Percentiles rank a stretch among this genome's conserved stretches.
phyloP scores from a whole-genome alignment of 108 stramenopile genomes.

The Skeletonema costatum region DNA sequence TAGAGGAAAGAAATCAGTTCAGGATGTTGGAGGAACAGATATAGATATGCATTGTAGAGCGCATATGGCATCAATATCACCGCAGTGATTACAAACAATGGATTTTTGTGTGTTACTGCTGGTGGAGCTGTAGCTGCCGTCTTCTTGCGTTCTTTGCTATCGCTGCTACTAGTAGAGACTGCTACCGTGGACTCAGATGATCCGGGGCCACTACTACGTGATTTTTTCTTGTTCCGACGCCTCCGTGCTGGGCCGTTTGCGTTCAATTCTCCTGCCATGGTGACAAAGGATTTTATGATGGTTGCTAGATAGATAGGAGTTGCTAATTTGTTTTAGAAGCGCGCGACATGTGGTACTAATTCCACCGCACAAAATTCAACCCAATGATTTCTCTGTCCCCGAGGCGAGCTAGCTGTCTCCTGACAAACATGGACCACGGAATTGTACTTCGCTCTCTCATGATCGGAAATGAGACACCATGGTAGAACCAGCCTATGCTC shows the following conservation, averaged over 20 bases:
- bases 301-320: no score
- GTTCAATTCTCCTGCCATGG: neutral
- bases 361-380: no score
- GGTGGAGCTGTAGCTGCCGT: neutral
- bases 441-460: no score
- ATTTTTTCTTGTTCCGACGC: neutral
- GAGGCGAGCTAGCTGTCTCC: no score
- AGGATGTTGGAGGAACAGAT: constrained; percentile 55
- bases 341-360: no score
- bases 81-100: constrained; percentile 19
- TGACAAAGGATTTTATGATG: neutral
- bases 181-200: neutral
- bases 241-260: neutral
- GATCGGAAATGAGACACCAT: no score
- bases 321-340: no score
- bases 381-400: no score
- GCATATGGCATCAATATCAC: constrained; percentile 46
- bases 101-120: constrained; percentile 21
- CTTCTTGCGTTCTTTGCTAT: neutral
- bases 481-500: no score
- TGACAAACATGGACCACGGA: no score
- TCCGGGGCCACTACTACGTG: neutral
- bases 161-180: neutral
- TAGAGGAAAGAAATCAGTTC: constrained; percentile 30
- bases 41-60: constrained; percentile 38